phyloP scores from a whole-genome alignment of 2,329 filamentous ascomycete species.

The Dothidotthia symphoricarpi region DNA sequence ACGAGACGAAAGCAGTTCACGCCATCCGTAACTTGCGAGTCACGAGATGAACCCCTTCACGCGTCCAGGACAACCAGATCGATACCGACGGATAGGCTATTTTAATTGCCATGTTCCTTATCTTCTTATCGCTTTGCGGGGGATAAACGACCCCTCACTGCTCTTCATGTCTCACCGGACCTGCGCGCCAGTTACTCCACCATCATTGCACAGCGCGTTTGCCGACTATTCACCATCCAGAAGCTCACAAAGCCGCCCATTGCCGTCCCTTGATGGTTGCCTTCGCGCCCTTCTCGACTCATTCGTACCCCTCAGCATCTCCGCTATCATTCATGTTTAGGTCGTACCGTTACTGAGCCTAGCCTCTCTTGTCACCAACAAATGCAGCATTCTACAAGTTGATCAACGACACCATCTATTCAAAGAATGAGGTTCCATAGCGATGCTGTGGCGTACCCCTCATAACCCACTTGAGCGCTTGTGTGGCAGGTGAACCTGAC shows the following conservation, averaged over 20 bases:
- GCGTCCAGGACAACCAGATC: conserved; percentile 8
- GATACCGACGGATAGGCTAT: conserved; percentile 4
- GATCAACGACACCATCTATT: conserved; percentile 2
- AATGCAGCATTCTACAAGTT: not conserved
- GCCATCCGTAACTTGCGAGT: conserved; percentile 5
- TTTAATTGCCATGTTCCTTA: conserved; percentile 7
- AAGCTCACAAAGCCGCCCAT: no score
- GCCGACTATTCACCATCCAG: no score
- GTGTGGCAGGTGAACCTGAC: conserved; percentile 4
- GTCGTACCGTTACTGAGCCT: conserved; percentile 6
- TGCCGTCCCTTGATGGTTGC: no score
- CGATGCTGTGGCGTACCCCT: no score
- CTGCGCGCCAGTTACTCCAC: no score
- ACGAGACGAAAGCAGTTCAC: conserved; percentile 9
- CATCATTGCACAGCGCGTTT: no score
- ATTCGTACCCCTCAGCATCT: conserved; percentile 9
- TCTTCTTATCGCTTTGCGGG: conserved; percentile 4
- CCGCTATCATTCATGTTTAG: conserved; percentile 5
- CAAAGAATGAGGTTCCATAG: no score
- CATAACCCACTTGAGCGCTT: conserved; percentile 6
- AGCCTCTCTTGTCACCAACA: not conserved
- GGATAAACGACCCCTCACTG: not conserved
- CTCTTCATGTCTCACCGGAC: not conserved
- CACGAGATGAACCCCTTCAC: conserved; percentile 6
- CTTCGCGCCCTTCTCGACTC: not conserved